Base-by-base conservation (phyloP, 2,329 filamentous ascomycete species). In the Talaromyces islandicus region DNA sequence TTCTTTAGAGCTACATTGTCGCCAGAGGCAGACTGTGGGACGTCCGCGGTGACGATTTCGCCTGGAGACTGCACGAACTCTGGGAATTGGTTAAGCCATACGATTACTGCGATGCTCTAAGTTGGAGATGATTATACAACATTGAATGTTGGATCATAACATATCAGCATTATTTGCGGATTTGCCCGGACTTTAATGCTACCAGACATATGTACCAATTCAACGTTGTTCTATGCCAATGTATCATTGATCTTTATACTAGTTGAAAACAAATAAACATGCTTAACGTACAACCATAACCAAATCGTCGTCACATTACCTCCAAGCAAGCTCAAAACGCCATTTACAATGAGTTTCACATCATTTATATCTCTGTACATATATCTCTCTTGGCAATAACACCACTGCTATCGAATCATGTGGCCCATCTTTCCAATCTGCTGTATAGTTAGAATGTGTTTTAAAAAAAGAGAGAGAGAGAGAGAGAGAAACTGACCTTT, bases 371-470 rank as follows among this genome's bases (percentile, higher is more conserved):
- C 43, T 46, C 19, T 46, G 43, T 46, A 46, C 43, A 46, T 52
- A 29, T 52, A 3, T 29, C 25, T n/a, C 25, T 10, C 27, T 27
- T 25, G 12, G 14, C 48, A 21, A 9, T 17, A 3, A 4, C 19
- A 50, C 46, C 14, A 50, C 25, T n/a, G 25, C 58, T 70, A 78
- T 69, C 75, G 74, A 63, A 81, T 74, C 85, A 93, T 87, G 69
- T 94, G 90, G 10, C 90, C 90, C 90, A 94, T 93, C 73, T 92
- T 92, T 65, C 91, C 88, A 64, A 94, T 92, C 89, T 92, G 43
- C 48, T n/a, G 38, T 25, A 48, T 29, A 29, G 32, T 58, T 27
- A 53, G 35, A 27, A n/a, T 56, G 7, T 56, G 52, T n/a, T 4
- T 10, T 17, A 24, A 1, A 25, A n/a, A 0, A 55, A 50, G 17